Conservation (phyloP, 345 rosid genomes). For the Sapria himalayana region DNA sequence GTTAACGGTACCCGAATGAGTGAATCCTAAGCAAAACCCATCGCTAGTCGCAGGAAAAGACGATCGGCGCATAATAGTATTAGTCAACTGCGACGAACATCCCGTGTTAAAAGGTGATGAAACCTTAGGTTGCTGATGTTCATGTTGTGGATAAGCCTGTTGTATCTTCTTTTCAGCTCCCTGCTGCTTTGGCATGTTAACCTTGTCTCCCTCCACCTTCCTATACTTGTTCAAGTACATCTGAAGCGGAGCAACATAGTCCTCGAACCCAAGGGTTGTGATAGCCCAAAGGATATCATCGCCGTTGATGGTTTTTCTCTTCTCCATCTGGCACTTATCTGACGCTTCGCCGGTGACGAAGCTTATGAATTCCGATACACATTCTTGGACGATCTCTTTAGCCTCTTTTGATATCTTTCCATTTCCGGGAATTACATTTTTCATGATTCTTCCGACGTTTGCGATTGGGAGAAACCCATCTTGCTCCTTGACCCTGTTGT, state of each 20-base stretch:
- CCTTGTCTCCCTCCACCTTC: conserved; percentile 46
- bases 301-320: conserved; percentile 52
- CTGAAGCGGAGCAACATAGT: conserved; percentile 36
- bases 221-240: conserved; percentile 34
- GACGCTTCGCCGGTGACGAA: conserved; percentile 58
- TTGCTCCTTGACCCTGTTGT: conserved; percentile 23
- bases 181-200: conserved; percentile 36
- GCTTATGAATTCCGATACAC: conserved; percentile 59
- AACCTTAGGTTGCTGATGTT: too few species aligned
- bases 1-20: too few species aligned
- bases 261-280: conserved; percentile 52
- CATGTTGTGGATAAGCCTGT: too few species aligned
- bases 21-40: too few species aligned
- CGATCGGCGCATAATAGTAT: too few species aligned
- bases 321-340: conserved; percentile 50
- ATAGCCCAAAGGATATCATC: conserved; percentile 65
- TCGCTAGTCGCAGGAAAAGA: too few species aligned
- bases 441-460: conserved; percentile 62
- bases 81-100: too few species aligned
- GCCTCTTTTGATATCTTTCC: conserved; percentile 62
- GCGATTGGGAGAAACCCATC: conserved; percentile 56
- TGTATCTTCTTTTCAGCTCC: background rate
- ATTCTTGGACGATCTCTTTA: conserved; percentile 56
- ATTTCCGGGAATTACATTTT: conserved; percentile 39
- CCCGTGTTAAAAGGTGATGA: too few species aligned